A percentile compares a stretch with the other conserved stretches of the same genome.
Conservation (phyloP, 2,329 filamentous ascomycete species). For the Ceratocystis diversiconidia region DNA sequence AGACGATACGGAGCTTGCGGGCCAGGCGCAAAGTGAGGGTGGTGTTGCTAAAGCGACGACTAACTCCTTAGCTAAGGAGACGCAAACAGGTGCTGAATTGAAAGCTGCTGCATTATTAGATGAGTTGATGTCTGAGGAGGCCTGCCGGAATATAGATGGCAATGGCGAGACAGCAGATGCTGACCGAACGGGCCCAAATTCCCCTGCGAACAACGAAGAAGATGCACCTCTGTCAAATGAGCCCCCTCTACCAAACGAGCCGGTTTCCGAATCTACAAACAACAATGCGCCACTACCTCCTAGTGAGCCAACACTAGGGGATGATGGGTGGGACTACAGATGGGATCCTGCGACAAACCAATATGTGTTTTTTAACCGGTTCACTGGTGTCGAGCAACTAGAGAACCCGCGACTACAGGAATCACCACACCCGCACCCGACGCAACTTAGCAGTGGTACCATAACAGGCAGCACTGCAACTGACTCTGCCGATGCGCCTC, state of each 20-base stretch:
- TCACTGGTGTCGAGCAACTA: constrained; percentile 64
- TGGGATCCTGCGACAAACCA: constrained; percentile 56
- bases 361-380: constrained; percentile 77
- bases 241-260: constrained; percentile 17
- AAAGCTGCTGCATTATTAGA: constrained; percentile 10
- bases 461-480: constrained; percentile 25
- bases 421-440: no score
- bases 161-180: neutral
- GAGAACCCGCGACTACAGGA: constrained; percentile 65
- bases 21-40: constrained; percentile 1
- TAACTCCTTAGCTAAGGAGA: neutral
- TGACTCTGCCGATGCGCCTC: constrained; percentile 18
- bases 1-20: neutral
- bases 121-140: neutral
- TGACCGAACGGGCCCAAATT: neutral
- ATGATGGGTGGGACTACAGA: constrained; percentile 66
- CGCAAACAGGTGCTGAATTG: constrained; percentile 6
- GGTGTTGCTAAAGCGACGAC: neutral
- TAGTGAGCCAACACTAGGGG: constrained; percentile 36
- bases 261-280: constrained; percentile 10
- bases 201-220: constrained; percentile 12
- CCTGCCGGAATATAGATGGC: neutral
- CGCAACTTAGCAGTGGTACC: constrained; percentile 18
- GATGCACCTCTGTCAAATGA: no score
- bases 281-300: constrained; percentile 29